Base-by-base conservation (phyloP, 1,284 basidiomycete species). In the Moesziomyces globuligerus region DNA sequence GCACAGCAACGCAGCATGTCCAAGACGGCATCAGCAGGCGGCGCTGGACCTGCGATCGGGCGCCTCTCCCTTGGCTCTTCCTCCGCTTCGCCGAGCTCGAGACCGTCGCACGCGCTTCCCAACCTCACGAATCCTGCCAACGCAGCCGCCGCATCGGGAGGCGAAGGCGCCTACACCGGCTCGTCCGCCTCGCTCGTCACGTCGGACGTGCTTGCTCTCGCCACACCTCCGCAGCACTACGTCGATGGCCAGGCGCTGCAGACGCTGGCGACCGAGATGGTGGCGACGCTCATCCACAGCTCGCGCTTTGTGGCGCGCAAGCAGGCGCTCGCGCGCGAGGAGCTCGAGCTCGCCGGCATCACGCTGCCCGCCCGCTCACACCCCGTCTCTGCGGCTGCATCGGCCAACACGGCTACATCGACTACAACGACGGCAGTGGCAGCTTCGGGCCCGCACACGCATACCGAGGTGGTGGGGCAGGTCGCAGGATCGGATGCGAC, bases 231-330 rank as follows among this genome's bases (percentile, higher is more conserved):
- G 3, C 83, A 83, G 1, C 52, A 70, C 10, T 78, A 85, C 84
- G 82, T 95, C 62, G 92, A 94, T 81, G 88, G 86, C 32, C 87
- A 89, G 11, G 88, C 88, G 1, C 89, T 93, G 85, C 90, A 91
- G 72, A 93, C 92, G 82, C 89, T 96, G 71, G 84, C 93, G 45
- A 92, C 93, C 54, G 90, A 91, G 77, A 86, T 90, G 71, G 89
- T 68, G 29, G 38, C 40, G 18, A 54, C 64, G 5, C 48, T 72
- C 36, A 61, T 68, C 24, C 59, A 68, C 28, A 61, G 62, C 41
- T 76, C 73, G 26, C 64, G 62, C 40, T 77, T 75, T 45, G 60
- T 61, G 75, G 78, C 83, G 65, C 81, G 81, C 81, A 82, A 86
- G 83, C 84, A 85, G 81, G 83, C 83, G 0, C 78, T 85, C 13